phyloP scores from a whole-genome alignment of 768 basidiomycete species.

The Galerina sulciceps region DNA sequence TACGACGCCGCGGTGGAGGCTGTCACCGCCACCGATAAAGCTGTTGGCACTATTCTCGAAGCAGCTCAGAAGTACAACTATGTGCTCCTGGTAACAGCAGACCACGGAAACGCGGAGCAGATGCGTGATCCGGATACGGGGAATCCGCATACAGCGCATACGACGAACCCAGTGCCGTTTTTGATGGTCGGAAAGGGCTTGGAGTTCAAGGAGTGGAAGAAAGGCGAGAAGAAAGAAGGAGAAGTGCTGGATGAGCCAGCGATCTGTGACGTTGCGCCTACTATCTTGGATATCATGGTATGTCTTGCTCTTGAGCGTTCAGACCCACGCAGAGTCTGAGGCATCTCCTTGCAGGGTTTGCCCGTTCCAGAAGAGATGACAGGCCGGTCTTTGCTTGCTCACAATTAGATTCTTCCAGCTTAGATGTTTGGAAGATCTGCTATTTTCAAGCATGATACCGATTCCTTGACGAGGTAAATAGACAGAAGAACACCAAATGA shows the following conservation, averaged over 20 bases:
- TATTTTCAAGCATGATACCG: no score
- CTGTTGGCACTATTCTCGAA: constrained; percentile 85
- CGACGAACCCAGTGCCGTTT: constrained; percentile 89
- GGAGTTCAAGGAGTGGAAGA: constrained; percentile 55
- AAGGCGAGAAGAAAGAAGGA: constrained; percentile 42
- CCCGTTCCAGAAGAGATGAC: constrained; percentile 75
- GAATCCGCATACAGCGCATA: constrained; percentile 90
- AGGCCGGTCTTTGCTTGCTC: constrained; percentile 55
- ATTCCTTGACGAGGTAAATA: no score
- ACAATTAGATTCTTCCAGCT: neutral
- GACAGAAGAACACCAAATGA: no score
- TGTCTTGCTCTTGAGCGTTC: constrained; percentile 8
- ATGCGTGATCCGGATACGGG: constrained; percentile 87
- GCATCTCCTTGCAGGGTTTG: constrained; percentile 47
- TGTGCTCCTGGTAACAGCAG: constrained; percentile 85
- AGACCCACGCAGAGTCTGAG: neutral
- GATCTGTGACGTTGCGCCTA: constrained; percentile 90
- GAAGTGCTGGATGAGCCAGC: constrained; percentile 74
- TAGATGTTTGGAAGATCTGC: no score
- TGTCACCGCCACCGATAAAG: constrained; percentile 85
- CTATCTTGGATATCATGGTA: constrained; percentile 77
- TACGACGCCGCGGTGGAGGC: constrained; percentile 92
- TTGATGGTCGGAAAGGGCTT: constrained; percentile 78
- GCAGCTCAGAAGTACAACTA: constrained; percentile 88
- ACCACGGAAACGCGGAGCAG: constrained; percentile 96